Base-by-base conservation (phyloP, 73 alveolate genomes). In the Blepharisma stoltei region DNA sequence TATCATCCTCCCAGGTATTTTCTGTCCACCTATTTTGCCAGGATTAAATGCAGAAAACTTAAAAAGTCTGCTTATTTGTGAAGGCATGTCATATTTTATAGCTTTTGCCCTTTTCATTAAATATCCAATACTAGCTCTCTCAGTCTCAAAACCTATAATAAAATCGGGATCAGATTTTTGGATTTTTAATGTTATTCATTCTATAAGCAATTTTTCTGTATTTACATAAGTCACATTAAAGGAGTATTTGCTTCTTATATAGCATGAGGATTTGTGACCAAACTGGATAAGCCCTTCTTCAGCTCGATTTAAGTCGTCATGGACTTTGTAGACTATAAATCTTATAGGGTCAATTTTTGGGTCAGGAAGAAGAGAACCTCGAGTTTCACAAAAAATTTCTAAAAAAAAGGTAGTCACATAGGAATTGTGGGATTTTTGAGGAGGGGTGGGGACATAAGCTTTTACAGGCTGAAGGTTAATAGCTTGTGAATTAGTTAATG, bases 161-260 rank as follows among this genome's bases (percentile, higher is more conserved):
- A 93, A 85, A 75, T 93, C 98, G 6, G 98, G 97, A 77, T 93
- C 97, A 68, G 77, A 85, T 54, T 70, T 46, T 66, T 83, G 78
- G 48, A 93, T 60, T 60, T 20, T 9, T 20, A 14, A n/a, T 11
- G 18, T 38, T 1, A 60, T 25, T 8, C 48, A 8, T 60, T 38
- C 23, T 1, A 60, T 8, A 20, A 60, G 46, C 48, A 1, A 4
- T 25, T 60, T 60, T 60, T 60, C 73, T 8, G 73, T 18, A 20
- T 9, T 20, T 8, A 60, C 73, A 25, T 18, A 18, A 8, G 2
- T 38, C 14, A 60, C 46, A 25, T 11, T 20, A 8, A 60, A 8
- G 0, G 14, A n/a, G 23, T 60, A 38, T 25, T 60, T 60, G 2
- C 73, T 38, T 60, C 45, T 60, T n/a, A 14, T 14, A 9, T 20